A percentile compares a stretch with the other conserved stretches of the same genome.
Conservation (phyloP, 208 protist genomes). For the Porcisia hertigi region DNA sequence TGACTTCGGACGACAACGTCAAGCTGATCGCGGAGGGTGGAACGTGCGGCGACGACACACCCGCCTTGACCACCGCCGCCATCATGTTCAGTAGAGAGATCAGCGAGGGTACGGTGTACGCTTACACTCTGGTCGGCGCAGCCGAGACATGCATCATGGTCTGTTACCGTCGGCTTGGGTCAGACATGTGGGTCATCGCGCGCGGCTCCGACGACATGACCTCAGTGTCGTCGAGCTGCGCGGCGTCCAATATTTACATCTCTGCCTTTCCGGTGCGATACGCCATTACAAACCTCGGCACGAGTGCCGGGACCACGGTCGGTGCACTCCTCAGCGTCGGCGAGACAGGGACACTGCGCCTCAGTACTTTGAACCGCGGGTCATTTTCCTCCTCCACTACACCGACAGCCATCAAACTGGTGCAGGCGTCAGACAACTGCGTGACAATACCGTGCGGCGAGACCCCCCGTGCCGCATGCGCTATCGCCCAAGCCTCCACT, state of each 20-base stretch:
- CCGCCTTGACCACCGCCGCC: conserved; percentile 29
- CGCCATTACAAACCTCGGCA: conserved; percentile 26
- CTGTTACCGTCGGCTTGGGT: conserved; percentile 66
- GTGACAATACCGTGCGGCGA: conserved; percentile 50
- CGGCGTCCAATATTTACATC: conserved; percentile 61
- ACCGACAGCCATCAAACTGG: conserved; percentile 54
- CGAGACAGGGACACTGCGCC: conserved; percentile 57
- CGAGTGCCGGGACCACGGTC: not conserved
- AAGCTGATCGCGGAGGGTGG: conserved; percentile 42
- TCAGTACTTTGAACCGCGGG: conserved; percentile 40
- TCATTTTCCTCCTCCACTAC: conserved; percentile 24
- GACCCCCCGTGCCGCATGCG: conserved; percentile 54
- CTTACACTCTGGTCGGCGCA: conserved; percentile 63
- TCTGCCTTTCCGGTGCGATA: conserved; percentile 64
- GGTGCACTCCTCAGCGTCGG: conserved; percentile 37
- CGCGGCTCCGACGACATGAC: conserved; percentile 11
- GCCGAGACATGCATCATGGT: conserved; percentile 64
- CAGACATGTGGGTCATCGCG: conserved; percentile 52
- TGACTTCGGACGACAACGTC: conserved; percentile 55
- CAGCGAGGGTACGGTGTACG: conserved; percentile 39
- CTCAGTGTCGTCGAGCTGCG: conserved; percentile 39
- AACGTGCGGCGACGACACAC: conserved; percentile 29
- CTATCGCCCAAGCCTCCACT: conserved; percentile 10
- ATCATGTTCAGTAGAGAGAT: conserved; percentile 45
- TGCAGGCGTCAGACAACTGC: conserved; percentile 58